Percentiles rank a stretch among this genome's conserved stretches.
Evolutionary conservation across 306 rosid species (phyloP).

Genomic region (Calophaca sinica): DNA sequence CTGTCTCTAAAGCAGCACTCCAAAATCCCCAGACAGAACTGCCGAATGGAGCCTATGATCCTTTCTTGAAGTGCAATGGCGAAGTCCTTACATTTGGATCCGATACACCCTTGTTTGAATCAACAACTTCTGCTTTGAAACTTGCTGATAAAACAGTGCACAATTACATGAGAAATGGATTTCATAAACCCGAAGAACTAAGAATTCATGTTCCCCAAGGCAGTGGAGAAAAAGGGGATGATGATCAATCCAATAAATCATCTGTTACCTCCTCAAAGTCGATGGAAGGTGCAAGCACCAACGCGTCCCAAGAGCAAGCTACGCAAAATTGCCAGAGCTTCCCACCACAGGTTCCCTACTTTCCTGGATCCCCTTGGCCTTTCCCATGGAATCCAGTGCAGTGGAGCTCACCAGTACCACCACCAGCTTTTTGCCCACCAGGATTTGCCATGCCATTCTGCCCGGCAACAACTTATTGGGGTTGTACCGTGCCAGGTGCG

Average conservation of each 20-base stretch:
- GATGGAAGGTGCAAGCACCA: conserved; percentile 51
- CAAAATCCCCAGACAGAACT: conserved; percentile 39
- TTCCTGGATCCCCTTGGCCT: conserved; percentile 67
- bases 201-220: conserved; percentile 45
- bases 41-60: conserved; percentile 46
- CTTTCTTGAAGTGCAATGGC: conserved; percentile 58
- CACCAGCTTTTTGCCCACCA: conserved; percentile 59
- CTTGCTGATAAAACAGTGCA: conserved; percentile 46
- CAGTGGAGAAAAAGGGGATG: conserved; percentile 58
- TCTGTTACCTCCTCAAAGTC: conserved; percentile 62
- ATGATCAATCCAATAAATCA: conserved; percentile 62
- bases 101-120: conserved; percentile 66
- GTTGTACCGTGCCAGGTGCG: conserved; percentile 56
- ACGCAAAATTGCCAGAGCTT: conserved; percentile 49
- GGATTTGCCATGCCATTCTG: conserved; percentile 67
- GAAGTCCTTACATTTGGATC: conserved; percentile 68
- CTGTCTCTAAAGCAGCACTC: conserved; percentile 59
- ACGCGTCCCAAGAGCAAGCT: conserved; percentile 47
- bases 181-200: conserved; percentile 53
- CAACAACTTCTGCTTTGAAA: conserved; percentile 60
- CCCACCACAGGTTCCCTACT: conserved; percentile 62
- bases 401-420: conserved; percentile 62
- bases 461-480: conserved; percentile 73
- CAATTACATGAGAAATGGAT: conserved; percentile 48
- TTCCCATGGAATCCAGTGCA: conserved; percentile 66